Evolutionary conservation across 805 yeast genomes (phyloP).

Genomic region (Kodamaea neixiangensis): DNA sequence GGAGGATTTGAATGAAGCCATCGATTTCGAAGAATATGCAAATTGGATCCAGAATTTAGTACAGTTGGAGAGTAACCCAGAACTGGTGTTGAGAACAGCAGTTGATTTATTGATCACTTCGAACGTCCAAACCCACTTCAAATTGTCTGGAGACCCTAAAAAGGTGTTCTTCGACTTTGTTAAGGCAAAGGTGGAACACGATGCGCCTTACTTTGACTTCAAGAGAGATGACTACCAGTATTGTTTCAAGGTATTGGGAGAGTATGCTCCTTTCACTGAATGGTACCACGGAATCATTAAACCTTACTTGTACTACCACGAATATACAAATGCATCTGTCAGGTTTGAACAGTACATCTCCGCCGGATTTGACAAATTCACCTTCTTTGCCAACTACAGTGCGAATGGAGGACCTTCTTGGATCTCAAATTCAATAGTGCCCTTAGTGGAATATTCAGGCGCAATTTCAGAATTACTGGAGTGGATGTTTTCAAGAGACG

Average conservation of each 20-base stretch:
- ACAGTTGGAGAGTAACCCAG: background rate
- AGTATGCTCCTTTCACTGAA: slow-evolving; percentile 12
- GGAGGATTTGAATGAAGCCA: slow-evolving; percentile 1
- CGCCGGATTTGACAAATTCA: slow-evolving; percentile 5
- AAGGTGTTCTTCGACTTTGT: slow-evolving; percentile 13
- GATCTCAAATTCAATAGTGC: slow-evolving; percentile 6
- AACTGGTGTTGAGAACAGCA: slow-evolving; percentile 6
- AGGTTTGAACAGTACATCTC: background rate
- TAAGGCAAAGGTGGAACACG: slow-evolving; percentile 16
- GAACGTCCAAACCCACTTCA: slow-evolving; percentile 3
- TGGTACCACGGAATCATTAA: slow-evolving; percentile 20
- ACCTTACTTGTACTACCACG: slow-evolving; percentile 20
- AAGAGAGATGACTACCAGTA: slow-evolving; percentile 1
- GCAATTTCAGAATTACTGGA: background rate
- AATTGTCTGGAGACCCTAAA: background rate
- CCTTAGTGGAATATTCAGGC: slow-evolving; percentile 7
- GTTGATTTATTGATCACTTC: background rate
- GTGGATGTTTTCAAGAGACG: slow-evolving; percentile 8
- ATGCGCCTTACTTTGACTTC: slow-evolving; percentile 15
- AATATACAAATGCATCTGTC: slow-evolving; percentile 12
- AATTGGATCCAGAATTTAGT: slow-evolving; percentile 4
- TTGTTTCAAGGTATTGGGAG: slow-evolving; percentile 8
- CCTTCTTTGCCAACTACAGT: background rate
- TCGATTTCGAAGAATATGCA: slow-evolving; percentile 8
- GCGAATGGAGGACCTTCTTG: slow-evolving; percentile 1